These are phyloP conservation scores for Talaromyces adpressus DNA, from an alignment of 495 filamentous ascomycete genomes.

Conservation along the genomic window DNA sequence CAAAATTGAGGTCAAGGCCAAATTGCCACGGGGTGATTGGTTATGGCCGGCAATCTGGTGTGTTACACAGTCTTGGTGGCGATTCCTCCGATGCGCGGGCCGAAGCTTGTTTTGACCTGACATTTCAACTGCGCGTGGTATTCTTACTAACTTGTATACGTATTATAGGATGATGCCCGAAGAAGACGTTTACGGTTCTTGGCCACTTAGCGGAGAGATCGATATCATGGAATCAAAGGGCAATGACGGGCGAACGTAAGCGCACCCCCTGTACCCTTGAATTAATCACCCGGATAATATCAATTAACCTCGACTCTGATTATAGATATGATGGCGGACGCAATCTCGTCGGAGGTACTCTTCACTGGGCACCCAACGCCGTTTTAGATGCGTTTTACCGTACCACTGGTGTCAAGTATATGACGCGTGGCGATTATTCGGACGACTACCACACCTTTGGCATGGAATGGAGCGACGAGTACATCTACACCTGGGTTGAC, in stretches of 20 bases:
- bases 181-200: slow-evolving; percentile 59
- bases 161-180: slow-evolving; percentile 58
- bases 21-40: slow-evolving; percentile 73
- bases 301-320: background rate
- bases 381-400: slow-evolving; percentile 40
- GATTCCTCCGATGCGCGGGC: background rate
- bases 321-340: slow-evolving; percentile 56
- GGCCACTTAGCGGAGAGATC: slow-evolving; percentile 78
- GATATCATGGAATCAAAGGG: slow-evolving; percentile 73
- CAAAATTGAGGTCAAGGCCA: slow-evolving; percentile 69
- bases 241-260: slow-evolving; percentile 61
- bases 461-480: slow-evolving; percentile 80
- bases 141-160: background rate
- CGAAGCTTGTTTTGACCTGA: background rate
- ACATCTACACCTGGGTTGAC: slow-evolving; percentile 82
- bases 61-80: background rate
- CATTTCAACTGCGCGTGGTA: background rate
- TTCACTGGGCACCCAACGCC: slow-evolving; percentile 62
- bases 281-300: background rate
- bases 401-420: slow-evolving; percentile 13
- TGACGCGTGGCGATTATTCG: slow-evolving; percentile 12
- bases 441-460: slow-evolving; percentile 57
- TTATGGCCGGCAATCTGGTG: slow-evolving; percentile 78
- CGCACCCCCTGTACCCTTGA: background rate
- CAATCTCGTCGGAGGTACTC: slow-evolving; percentile 68